Evolutionary conservation across 192 early-diverging fungal genomes (phyloP), one percentile per base, ranked within the genome.

Genomic region (Coemansia sp.): DNA sequence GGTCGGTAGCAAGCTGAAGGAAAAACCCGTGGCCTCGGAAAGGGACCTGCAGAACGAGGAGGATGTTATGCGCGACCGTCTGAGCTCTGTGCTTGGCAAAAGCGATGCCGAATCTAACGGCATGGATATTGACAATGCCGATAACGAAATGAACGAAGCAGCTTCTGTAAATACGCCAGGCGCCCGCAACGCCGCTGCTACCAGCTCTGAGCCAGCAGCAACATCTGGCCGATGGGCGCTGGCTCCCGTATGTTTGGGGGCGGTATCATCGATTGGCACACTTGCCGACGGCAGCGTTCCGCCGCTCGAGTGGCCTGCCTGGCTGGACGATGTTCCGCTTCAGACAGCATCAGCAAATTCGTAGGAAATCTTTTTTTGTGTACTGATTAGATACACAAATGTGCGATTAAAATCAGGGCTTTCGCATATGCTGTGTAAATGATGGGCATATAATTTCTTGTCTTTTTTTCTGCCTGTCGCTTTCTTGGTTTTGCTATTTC

Each of bases 251-350:
- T 42, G 61, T 12, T 26, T 60, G n/a, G 71, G 73, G 73, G 9
- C 65, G 1, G 44, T 65, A 15, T 70, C 73, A 18, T 69, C 79
- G 10, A 81, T 81, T 18, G 79, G 79, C 32, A 62, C 79, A 0
- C 44, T 67, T 7, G 26, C 43, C 44, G 70, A 67, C 38, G 70
- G 72, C 56, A 53, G 53, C 40, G 54, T 81, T 15, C 79, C 79
- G 18, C 7, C 45, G 18, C 74, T 81, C 3, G 79, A 75, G 44
- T 73, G 74, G 79, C 79, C 79, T 13, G 52, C 64, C 3, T 81
- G 74, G 70, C 43, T 75, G 21, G 79, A 81, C 61, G 68, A 69
- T 15, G 53, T 75, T 19, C 65, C 63, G n/a, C 45, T 64, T 15
- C 63, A 68, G 18, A 15, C 53, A 16, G 56, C 32, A 45, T 42